These are phyloP conservation scores for Quercus robur DNA, from an alignment of 306 rosid species.

Conservation along the genomic window DNA sequence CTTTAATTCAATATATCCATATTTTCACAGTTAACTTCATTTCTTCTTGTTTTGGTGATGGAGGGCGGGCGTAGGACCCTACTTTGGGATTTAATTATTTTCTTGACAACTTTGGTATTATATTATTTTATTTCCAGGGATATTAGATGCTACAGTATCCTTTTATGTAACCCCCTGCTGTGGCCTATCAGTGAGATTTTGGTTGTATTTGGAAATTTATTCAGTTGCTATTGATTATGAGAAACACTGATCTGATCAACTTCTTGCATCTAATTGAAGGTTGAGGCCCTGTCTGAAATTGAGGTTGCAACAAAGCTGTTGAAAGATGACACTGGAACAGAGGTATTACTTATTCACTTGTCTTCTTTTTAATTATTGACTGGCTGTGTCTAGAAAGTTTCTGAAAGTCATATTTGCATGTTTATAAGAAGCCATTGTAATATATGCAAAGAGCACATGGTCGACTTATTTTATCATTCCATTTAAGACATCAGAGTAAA, in stretches of 20 bases:
- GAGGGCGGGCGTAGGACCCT: neutral
- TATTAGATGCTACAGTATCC: neutral
- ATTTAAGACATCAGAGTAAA: neutral
- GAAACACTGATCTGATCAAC: conserved; percentile 4
- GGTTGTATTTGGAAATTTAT: neutral
- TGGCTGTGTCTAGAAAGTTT: neutral
- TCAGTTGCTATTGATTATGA: neutral
- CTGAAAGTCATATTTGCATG: neutral
- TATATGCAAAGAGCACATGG: neutral
- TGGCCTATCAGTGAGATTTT: neutral
- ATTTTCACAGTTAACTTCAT: conserved; percentile 12
- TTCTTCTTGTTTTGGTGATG: neutral
- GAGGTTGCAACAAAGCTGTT: conserved; percentile 90
- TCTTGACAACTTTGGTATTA: neutral
- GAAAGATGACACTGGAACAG: conserved; percentile 45
- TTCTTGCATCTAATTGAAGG: conserved; percentile 49
- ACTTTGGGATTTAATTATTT: neutral
- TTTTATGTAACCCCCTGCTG: neutral
- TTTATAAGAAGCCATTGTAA: neutral
- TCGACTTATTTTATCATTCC: neutral
- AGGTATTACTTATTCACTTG: conserved; percentile 45
- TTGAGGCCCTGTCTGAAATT: conserved; percentile 90
- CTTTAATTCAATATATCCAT: conserved; percentile 7
- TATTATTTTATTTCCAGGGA: neutral
- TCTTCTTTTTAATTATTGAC: conserved; percentile 14